These are phyloP conservation scores for Irpex sp. DNA, from an alignment of 1,284 basidiomycete genomes.

Conservation along the genomic window DNA sequence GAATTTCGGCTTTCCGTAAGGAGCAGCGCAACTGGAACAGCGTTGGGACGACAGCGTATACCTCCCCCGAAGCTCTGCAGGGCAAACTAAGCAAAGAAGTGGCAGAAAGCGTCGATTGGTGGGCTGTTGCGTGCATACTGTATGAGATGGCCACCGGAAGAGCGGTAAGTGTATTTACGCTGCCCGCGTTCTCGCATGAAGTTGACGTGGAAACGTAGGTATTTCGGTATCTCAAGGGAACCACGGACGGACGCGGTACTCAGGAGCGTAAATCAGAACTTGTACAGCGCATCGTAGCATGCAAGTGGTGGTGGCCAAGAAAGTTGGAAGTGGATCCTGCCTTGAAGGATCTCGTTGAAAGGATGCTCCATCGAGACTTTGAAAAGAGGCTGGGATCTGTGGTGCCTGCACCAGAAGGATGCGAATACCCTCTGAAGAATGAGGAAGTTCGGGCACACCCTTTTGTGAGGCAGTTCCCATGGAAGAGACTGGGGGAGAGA, in stretches of 20 bases:
- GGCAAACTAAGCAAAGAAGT: constrained; percentile 42
- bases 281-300: not conserved
- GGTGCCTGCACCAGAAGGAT: constrained; percentile 22
- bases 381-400: constrained; percentile 35
- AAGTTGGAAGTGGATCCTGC: constrained; percentile 29
- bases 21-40: constrained; percentile 45
- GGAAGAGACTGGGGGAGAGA: constrained; percentile 12
- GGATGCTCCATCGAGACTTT: constrained; percentile 35
- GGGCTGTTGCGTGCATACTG: constrained; percentile 69
- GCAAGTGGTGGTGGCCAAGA: constrained; percentile 9
- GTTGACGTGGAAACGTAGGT: not conserved
- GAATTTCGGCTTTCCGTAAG: constrained; percentile 45
- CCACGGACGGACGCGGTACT: not conserved
- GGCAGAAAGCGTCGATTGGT: constrained; percentile 65
- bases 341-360: constrained; percentile 37
- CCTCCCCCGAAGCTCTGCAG: constrained; percentile 66
- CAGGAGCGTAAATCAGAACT: constrained; percentile 16
- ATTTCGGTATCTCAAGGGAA: not conserved
- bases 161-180: constrained; percentile 33
- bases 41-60: constrained; percentile 65
- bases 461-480: constrained; percentile 21
- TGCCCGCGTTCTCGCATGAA: not conserved
- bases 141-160: constrained; percentile 72
- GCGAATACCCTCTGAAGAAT: constrained; percentile 12
- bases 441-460: constrained; percentile 17